Evolutionary conservation across 2,329 filamentous ascomycete genomes (phyloP), one percentile per base, ranked within the genome.

Genomic region (Cercospora sp.): DNA sequence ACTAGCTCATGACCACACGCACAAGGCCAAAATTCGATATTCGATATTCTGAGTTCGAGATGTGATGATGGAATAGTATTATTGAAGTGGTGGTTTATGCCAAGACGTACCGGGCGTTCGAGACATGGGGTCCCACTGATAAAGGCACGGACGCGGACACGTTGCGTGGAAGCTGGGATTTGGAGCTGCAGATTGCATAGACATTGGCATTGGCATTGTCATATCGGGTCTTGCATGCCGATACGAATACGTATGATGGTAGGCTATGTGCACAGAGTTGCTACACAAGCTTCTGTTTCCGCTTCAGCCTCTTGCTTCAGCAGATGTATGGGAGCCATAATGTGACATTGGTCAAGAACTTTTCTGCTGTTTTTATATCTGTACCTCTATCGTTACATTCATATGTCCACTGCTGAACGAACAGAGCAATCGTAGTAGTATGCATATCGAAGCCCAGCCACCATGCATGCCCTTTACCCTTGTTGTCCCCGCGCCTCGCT

Each of bases 11-110:
- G 55, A 59, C 55, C 55, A 59, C 55, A 59, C 55, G 31, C 55
- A 59, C 55, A 36, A 59, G 55, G 55, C 31, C 55, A 59, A 59
- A 59, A 59, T 59, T 59, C 55, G 31, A 59, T 33, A 59, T 59
- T 59, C 55, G 31, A 59, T 33, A 59, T 59, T 59, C 55, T 10
- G 28, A 36, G 28, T 20, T 36, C 10, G 55, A 28, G 53, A 12
- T 20, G 31, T 36, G 55, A 36, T 28, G 30, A 13, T 26, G 18
- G 55, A 33, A 33, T 33, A 20, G 55, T 18, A 36, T 59, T 33
- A 18, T 31, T 59, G n/a, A 23, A 20, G 16, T 59, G 28, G 55
- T 59, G 55, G 55, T 59, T 59, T 33, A 59, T 59, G 55, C 55
- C 55, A 59, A 59, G 55, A 59, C 28, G n/a, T 31, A 31, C 30